Base-by-base conservation (phyloP, 2,329 filamentous ascomycete species). In the Epicoccum nigrum region DNA sequence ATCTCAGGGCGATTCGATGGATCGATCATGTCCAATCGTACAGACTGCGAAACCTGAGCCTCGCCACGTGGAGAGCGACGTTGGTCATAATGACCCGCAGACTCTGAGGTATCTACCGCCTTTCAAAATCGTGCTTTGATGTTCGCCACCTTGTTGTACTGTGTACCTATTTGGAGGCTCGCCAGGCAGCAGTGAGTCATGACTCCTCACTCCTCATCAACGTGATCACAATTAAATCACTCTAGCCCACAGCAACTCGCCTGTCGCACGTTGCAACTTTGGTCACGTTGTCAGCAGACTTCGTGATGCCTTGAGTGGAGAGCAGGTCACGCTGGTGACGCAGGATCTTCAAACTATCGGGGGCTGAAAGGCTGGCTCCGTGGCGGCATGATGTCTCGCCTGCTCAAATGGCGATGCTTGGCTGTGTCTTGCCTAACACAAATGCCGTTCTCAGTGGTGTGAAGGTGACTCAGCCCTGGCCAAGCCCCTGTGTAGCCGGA, bases 201-300 rank as follows among this genome's bases (percentile, higher is more conserved):
- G 46, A 32, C 46, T 46, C 27, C 32, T 44, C 12, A 13, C 8
- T 32, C 28, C n/a, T 31, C 27, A 27, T 12, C 45, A 44, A 40
- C 20, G 46, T 54, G 45, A 42, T 38, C 41, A 38, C 12, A 21
- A 32, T 43, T 47, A 43, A 44, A 52, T 50, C 41, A 50, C 37
- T 39, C 46, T 46, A 54, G 42, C 38, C 44, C 32, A 38, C 30
- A 20, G 13, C 27, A 27, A 46, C 39, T 43, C 27, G 28, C 27
- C 39, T 33, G 34, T 19, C 21, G 46, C 21, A 43, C 28, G 21
- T 55, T 56, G 53, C 47, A 45, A 39, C 34, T 39, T 45, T 20
- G 33, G 41, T 64, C 68, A 63, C 68, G 65, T 41, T 64, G 54
- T 66, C 65, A 68, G 62, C 63, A 64, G 65, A 64, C 59, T 61